Evolutionary conservation across 257 asterid species (phyloP), one percentile per base, ranked within the genome.

Genomic region (Solanum gracilifrons): DNA sequence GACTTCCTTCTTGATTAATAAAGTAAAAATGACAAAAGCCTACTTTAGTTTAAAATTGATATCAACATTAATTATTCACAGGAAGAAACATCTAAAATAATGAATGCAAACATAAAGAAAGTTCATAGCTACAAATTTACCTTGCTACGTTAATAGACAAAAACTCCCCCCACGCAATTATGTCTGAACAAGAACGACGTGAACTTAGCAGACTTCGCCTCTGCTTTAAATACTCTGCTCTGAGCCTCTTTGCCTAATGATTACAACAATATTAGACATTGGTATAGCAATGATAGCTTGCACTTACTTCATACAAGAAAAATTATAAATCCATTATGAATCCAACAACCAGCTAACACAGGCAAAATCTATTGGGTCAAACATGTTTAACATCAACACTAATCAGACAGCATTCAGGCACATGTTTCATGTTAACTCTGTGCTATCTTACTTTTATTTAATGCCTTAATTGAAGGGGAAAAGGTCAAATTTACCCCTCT

Each of bases 191-290:
- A n/a, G 27, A 58, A 18, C 31, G 88, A 31, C 37, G 85, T 7
- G 72, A 36, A 31, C 20, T 21, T 43, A 21, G 86, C 55, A 37
- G 29, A n/a, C 85, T 88, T 85, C 43, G 35, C 82, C 90, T 88
- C 72, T 41, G 85, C 90, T 43, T 84, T 15, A 88, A 66, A 80
- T 88, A 88, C 77, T 85, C 88, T 25, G 88, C 85, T 74, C 88
- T 88, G 23, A 55, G 86, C 58, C 72, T 74, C 82, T 88, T 41
- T 2, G 90, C 90, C 90, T 88, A 35, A 69, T 1, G 15, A 41
- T 69, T 60, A 51, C 25, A 64, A 64, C 55, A 58, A 43, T 16
- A 25, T 51, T 84, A 80, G 69, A 68, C 21, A 35, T 37, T 74
- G 71, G 71, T 32, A 31, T 33, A 46, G 84, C 21, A 73, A 62